Base-by-base conservation (phyloP, 1,139 yeast genomes). In the Lodderomyces oxycetoniae region DNA sequence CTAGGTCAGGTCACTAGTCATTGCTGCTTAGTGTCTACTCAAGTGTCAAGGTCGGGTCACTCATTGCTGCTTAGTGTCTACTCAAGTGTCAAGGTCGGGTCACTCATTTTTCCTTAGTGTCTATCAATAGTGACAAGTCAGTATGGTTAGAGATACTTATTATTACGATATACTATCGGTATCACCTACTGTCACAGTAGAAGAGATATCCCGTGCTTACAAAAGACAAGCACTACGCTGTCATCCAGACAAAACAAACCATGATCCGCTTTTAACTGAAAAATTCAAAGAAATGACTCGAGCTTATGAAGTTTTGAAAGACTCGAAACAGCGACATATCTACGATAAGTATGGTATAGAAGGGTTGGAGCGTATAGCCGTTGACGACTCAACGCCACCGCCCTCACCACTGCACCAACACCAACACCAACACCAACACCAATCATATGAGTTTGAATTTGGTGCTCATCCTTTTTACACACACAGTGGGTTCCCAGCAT, bases 211-310 rank as follows among this genome's bases (percentile, higher is more conserved):
- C 13, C 54, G 53, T 29, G 55, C 71, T 4, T 68, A 66, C 42
- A 62, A 63, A 40, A 58, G 54, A 41, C 54, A 58, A 37, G 74
- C 74, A 3, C 50, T 68, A 20, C 63, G 51, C 38, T 68, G 64
- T 40, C 74, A 68, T 41, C 74, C 74, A 1, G 74, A 68, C 44
- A 68, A 68, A 44, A 68, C 71, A 11, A 67, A 67, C 43, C 72
- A 63, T 40, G 59, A 68, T 41, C 68, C 70, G 1, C 59, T 53
- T 33, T 47, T 65, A 26, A 67, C 74, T 1, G 74, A 68, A 44
- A 56, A 53, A 44, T 68, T 68, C 47, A 68, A 68, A 46, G 67
- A 57, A 35, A 56, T 65, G 38, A 66, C 71, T 2, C 47, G 61
- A 32, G 73, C 74, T 2, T 68, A 67, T 43, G 73, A 67, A 46